phyloP scores from a whole-genome alignment of 306 rosid species.

The Cyamopsis tetragonoloba region DNA sequence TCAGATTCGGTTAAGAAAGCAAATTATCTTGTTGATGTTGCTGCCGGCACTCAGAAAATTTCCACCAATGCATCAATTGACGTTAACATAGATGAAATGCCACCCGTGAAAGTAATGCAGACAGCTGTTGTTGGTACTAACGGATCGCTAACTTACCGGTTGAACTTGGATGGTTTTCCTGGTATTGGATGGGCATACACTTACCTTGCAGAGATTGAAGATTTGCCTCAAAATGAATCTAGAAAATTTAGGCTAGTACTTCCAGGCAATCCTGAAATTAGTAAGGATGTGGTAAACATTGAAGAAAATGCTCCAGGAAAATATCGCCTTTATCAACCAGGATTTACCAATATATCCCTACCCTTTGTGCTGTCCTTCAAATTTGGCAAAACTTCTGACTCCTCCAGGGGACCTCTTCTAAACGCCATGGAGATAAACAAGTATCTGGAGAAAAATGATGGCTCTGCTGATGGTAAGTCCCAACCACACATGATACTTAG shows the following conservation, averaged over 20 bases:
- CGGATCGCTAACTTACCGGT: conserved; percentile 84
- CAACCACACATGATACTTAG: background rate
- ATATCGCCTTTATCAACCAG: conserved; percentile 90
- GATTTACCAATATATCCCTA: conserved; percentile 64
- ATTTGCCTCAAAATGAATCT: conserved; percentile 54
- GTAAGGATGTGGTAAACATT: conserved; percentile 80
- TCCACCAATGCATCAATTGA: conserved; percentile 66
- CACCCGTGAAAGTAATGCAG: conserved; percentile 93
- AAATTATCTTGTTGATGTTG: conserved; percentile 91
- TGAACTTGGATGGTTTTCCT: conserved; percentile 93
- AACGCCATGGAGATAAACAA: conserved; percentile 93
- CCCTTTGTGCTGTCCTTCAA: conserved; percentile 78
- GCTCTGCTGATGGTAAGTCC: conserved; percentile 76
- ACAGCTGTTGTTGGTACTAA: conserved; percentile 87
- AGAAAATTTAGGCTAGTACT: conserved; percentile 87
- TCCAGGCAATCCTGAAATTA: conserved; percentile 63
- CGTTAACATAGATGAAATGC: conserved; percentile 60
- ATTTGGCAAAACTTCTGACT: conserved; percentile 79
- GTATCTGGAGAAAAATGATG: conserved; percentile 72
- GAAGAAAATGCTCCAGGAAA: conserved; percentile 92
- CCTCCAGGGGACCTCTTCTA: conserved; percentile 79
- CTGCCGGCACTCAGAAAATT: conserved; percentile 74
- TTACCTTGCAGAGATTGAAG: conserved; percentile 97
- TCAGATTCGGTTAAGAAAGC: conserved; percentile 93
- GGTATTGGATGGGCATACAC: conserved; percentile 75